Evolutionary conservation across 495 filamentous ascomycete genomes (phyloP).

Genomic region (Staphylotrichum longicolle): DNA sequence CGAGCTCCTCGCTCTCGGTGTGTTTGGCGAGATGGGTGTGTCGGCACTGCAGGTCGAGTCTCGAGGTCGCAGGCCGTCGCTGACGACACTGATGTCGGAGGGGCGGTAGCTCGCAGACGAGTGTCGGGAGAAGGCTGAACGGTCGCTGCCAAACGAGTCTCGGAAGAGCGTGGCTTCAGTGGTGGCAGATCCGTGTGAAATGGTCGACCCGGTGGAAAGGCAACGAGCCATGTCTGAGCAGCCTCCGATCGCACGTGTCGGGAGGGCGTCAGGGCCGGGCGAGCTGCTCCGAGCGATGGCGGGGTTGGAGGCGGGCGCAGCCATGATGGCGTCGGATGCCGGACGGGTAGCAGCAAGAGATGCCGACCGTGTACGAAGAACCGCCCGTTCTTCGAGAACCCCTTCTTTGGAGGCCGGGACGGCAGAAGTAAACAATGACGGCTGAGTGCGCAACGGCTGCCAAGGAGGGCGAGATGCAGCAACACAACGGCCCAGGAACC

Average conservation of each 20-base stretch:
- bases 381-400: no score
- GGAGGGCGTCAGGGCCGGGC: conserved; percentile 64
- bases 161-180: conserved; percentile 59
- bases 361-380: no score
- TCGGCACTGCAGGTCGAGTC: conserved; percentile 47
- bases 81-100: conserved; percentile 37
- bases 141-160: conserved; percentile 49
- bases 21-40: conserved; percentile 17
- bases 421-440: conserved; percentile 17
- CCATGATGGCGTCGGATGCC: conserved; percentile 31
- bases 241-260: conserved; percentile 63
- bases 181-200: conserved; percentile 50
- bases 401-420: background rate
- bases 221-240: conserved; percentile 65
- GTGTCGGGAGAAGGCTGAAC: conserved; percentile 51
- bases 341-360: background rate
- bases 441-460: background rate
- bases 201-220: conserved; percentile 72
- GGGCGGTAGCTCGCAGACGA: conserved; percentile 48
- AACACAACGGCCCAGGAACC: background rate
- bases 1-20: conserved; percentile 21
- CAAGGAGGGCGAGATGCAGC: background rate
- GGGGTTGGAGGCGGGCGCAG: conserved; percentile 34
- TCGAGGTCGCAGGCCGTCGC: conserved; percentile 49
- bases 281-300: conserved; percentile 46